Base-by-base conservation (phyloP, 768 basidiomycete species). In the Dacryopinax primogenitus region DNA sequence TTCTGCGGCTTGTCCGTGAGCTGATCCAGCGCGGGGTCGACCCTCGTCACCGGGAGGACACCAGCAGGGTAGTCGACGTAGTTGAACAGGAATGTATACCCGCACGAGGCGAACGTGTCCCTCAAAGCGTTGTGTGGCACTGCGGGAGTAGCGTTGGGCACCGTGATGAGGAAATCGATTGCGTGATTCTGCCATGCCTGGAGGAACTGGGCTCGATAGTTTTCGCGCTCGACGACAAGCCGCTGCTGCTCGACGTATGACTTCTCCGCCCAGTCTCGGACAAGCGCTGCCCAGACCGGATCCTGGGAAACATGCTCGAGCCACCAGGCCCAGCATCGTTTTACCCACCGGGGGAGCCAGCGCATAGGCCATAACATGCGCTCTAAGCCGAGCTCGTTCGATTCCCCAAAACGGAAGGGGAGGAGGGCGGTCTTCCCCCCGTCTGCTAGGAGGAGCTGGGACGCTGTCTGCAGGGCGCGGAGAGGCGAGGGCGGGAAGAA, bases 61-160 rank as follows among this genome's bases (percentile, higher is more conserved):
- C 84, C 83, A 1, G 83, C 83, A 26, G 79, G 73, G 66, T 79
- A 82, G 69, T 86, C 84, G 28, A 84, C 74, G 81, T 80, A 68
- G 66, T 85, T 88, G 75, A 85, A 89, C 33, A 88, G 69, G 69
- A 84, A 82, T 0, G 85, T 83, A 70, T 86, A 86, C 6, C 81
- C 82, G 7, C 82, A 82, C 45, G 83, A 82, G 74, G 82, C 79
- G 69, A 83, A 76, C 16, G 81, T 80, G n/a, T 80, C 79, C 66
- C 80, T 79, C 69, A 79, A 81, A 1, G 78, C 78, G 1, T 79
- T 78, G 63, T 84, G 78, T 45, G 80, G 78, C 23, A 85, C 73
- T 0, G 86, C 86, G 1, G 86, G 84, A 44, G 83, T 74, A n/a
- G 83, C 78, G 68, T 83, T 81, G 13, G 83, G 84, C 4, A 83